Base-by-base conservation (phyloP, 495 filamentous ascomycete species). In the Annulohypoxylon maeteangense region DNA sequence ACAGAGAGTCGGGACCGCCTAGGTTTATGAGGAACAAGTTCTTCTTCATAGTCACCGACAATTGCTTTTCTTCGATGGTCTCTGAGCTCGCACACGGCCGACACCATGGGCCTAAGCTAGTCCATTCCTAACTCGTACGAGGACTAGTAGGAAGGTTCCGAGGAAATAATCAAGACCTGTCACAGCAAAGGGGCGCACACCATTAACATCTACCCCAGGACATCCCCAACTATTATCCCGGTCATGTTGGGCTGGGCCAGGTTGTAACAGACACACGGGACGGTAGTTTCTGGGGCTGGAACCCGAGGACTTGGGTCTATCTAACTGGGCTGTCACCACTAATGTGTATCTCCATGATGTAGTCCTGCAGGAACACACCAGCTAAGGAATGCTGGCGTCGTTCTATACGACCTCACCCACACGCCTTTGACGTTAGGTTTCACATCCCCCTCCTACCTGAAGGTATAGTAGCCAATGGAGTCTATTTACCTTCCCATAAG, bases 281-380 rank as follows among this genome's bases (percentile, higher is more conserved):
- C 8, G 27, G 32, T 8, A 36, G 25, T 32, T 53, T 12, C 44
- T 29, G 55, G 22, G 36, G 56, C 55, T 54, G n/a, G 58, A 66
- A 62, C 58, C 65, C 65, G 58, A 50, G 38, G 14, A 22, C 51
- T 27, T 50, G 65, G 65, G 18, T 22, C 31, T 54, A 22, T 14
- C 27, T 12, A 3, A 18, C 4, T 14, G 12, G 25, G 32, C 32
- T 57, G n/a, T n/a, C 20, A 8, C 54, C 54, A 38, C 57, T 48
- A 45, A 63, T 25, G 31, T 63, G 22, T 47, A 64, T 23, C 14
- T 48, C 55, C 25, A 67, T 44, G 64, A 34, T 55, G 64, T 54
- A 38, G 18, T 67, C 64, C 55, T 61, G 44, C 55, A 66, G 63
- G 63, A 59, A 65, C 62, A 42, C 18, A 50, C 4, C 20, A 29